phyloP scores from a whole-genome alignment of 2,329 filamentous ascomycete species.

The Chaetothyriales sp. region DNA sequence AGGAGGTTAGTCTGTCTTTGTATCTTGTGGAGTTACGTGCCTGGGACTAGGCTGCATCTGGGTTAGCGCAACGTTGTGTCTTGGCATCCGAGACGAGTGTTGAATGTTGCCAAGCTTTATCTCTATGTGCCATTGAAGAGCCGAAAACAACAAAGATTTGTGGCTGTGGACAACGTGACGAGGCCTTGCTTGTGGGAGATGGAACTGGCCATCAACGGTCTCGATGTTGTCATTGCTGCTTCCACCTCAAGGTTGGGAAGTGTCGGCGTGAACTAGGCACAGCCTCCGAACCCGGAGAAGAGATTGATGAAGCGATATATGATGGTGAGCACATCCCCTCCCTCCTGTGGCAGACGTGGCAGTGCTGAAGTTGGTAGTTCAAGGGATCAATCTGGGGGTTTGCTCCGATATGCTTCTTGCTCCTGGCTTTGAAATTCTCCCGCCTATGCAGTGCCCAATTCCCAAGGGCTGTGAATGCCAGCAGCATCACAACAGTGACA shows the following conservation, averaged over 20 bases:
- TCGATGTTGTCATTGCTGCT: background rate
- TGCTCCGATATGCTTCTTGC: background rate
- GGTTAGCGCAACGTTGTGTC: too few species aligned
- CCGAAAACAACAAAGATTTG: background rate
- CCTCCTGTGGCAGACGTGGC: background rate
- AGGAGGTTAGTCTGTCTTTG: background rate
- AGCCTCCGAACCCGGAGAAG: background rate
- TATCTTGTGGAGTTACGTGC: background rate
- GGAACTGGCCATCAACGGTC: background rate
- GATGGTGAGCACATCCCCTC: background rate
- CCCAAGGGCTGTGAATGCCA: slow-evolving; percentile 8
- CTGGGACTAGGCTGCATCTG: too few species aligned
- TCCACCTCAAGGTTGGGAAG: background rate
- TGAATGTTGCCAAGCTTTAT: too few species aligned
- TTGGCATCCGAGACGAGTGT: too few species aligned
- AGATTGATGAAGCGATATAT: background rate
- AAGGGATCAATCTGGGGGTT: background rate
- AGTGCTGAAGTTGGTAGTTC: background rate
- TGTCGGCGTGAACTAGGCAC: background rate
- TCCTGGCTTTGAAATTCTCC: background rate
- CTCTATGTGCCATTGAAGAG: too few species aligned
- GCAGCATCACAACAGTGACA: slow-evolving; percentile 36
- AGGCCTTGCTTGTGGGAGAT: background rate
- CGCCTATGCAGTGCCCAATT: slow-evolving; percentile 6
- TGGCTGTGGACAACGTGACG: background rate